Conservation (phyloP, 177 flowering plant genomes). For the Telopea speciosissima region DNA sequence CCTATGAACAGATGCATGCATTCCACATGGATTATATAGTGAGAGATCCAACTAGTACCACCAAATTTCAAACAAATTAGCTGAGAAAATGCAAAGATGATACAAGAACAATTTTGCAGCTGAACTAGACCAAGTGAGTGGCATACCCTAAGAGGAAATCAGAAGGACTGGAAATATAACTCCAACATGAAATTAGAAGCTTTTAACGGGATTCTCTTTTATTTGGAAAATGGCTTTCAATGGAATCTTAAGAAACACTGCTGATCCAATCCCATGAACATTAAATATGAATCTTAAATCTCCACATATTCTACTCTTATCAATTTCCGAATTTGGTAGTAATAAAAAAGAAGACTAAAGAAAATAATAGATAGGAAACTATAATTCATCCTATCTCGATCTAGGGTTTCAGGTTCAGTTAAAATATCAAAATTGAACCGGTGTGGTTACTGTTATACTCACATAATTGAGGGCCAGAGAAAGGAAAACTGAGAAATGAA, state of each 20-base stretch:
- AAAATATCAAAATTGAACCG: background rate
- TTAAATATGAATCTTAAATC: background rate
- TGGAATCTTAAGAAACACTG: background rate
- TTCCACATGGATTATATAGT: background rate
- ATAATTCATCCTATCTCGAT: background rate
- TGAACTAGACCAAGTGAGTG: background rate
- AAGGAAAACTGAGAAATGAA: background rate
- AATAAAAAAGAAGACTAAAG: no score
- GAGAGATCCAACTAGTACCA: background rate
- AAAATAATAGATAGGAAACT: background rate
- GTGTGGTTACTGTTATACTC: no score
- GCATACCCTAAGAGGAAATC: no score
- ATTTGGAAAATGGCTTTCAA: background rate
- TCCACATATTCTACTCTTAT: background rate
- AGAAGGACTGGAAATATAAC: no score
- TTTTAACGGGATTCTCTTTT: no score
- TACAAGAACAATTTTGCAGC: background rate
- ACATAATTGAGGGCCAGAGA: no score
- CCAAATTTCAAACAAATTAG: background rate
- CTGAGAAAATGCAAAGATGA: background rate
- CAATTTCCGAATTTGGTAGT: background rate
- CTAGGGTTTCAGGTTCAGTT: background rate
- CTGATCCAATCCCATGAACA: background rate
- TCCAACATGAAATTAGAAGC: no score
- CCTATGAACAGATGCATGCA: background rate